phyloP scores from a whole-genome alignment of 1,139 yeast species.

The Zygosaccharomyces sapae region DNA sequence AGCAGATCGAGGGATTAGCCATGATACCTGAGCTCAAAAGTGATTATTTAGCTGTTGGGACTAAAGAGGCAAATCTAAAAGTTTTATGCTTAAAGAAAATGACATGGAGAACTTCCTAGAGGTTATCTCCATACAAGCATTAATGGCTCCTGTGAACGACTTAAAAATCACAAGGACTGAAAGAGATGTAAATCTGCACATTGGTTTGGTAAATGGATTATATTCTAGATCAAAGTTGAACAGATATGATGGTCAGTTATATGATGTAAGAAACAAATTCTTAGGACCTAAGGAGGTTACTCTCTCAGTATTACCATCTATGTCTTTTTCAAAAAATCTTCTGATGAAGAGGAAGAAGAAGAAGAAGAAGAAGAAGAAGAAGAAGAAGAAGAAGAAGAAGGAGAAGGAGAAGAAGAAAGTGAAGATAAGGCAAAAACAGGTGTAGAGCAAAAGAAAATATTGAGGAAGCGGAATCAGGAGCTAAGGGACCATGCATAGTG shows the following conservation, averaged over 20 bases:
- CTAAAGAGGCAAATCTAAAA: conserved; percentile 66
- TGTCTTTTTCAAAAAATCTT: conserved; percentile 16
- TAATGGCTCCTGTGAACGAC: conserved; percentile 56
- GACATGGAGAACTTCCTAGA: conserved; percentile 62
- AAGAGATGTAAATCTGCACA: conserved; percentile 48
- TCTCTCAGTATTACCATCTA: conserved; percentile 39
- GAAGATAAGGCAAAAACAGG: conserved; percentile 7
- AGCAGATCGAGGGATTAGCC: conserved; percentile 51
- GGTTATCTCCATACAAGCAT: conserved; percentile 59
- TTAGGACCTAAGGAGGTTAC: conserved; percentile 64
- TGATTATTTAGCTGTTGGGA: conserved; percentile 63
- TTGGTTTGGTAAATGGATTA: conserved; percentile 80
- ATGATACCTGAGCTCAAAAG: conserved; percentile 52
- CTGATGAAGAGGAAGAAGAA: conserved; percentile 28
- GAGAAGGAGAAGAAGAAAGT: no score
- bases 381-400: conserved; percentile 11
- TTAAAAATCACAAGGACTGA: conserved; percentile 36
- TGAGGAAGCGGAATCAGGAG: conserved; percentile 2
- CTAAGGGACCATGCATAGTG: conserved; percentile 17
- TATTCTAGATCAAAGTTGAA: conserved; percentile 64
- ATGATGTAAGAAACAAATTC: conserved; percentile 67
- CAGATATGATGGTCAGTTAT: conserved; percentile 55
- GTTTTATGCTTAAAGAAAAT: conserved; percentile 50
- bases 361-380: conserved; percentile 31
- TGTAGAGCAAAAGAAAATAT: no score